These are phyloP conservation scores for Encephalitozoon cuniculi DNA, from an alignment of 371 early-diverging fungal species.

Conservation along the genomic window DNA sequence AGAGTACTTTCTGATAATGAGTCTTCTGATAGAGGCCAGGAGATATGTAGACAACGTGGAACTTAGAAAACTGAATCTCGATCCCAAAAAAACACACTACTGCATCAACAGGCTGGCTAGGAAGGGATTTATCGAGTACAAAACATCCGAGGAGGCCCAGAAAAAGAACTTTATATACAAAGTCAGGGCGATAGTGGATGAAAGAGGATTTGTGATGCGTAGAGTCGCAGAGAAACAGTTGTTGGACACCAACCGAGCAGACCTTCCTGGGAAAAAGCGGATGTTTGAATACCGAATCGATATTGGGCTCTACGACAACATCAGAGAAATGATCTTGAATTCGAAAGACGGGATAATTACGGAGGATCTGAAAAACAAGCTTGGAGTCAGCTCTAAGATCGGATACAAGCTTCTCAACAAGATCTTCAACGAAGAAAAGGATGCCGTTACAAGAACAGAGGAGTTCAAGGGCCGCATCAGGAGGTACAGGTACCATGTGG, in stretches of 20 bases:
- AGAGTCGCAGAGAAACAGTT: neutral
- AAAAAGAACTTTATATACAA: slow-evolving; percentile 11
- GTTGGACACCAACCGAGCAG: neutral
- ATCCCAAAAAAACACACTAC: slow-evolving; percentile 42
- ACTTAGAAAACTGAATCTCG: slow-evolving; percentile 19
- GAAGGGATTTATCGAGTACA: slow-evolving; percentile 22
- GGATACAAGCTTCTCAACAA: slow-evolving; percentile 24
- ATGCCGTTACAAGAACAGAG: neutral
- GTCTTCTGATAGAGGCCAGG: slow-evolving; percentile 13
- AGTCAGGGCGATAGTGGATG: neutral
- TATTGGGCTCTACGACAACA: slow-evolving; percentile 24
- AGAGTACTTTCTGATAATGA: slow-evolving; percentile 34
- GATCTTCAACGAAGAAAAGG: slow-evolving; percentile 15
- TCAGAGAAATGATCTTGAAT: slow-evolving; percentile 5
- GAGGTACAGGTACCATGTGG: neutral
- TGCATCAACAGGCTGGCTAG: slow-evolving; percentile 27
- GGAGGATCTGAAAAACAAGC: slow-evolving; percentile 23
- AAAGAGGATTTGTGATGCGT: neutral
- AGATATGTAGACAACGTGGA: slow-evolving; percentile 5
- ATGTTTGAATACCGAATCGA: slow-evolving; percentile 19
- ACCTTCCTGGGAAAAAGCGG: neutral
- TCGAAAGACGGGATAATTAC: slow-evolving; percentile 17
- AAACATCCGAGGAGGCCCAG: neutral
- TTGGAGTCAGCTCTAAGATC: slow-evolving; percentile 30
- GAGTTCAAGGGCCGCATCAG: slow-evolving; percentile 3